Evolutionary conservation across 208 protist genomes (phyloP).

Genomic region (Acanthamoeba triangularis): DNA sequence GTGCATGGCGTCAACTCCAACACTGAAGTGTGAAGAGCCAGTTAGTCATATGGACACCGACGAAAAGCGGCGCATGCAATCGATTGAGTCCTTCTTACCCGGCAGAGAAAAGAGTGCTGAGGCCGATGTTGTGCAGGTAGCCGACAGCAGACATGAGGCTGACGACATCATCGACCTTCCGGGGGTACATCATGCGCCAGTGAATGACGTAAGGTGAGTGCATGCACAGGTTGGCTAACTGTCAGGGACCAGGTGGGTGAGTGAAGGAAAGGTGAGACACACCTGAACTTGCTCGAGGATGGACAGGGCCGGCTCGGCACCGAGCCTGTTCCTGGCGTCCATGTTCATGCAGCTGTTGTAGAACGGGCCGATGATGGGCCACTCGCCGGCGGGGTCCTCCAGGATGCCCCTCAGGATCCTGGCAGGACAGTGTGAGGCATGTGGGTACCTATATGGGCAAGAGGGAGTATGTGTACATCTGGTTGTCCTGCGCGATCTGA

Average conservation of each 20-base stretch:
- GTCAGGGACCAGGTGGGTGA: background rate
- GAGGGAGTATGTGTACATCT: background rate
- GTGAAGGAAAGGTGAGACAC: background rate
- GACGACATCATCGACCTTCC: background rate
- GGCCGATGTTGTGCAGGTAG: background rate
- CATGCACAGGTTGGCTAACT: background rate
- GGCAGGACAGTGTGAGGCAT: background rate
- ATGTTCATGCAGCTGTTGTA: slow-evolving; percentile 58
- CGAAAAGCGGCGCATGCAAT: background rate
- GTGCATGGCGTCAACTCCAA: slow-evolving; percentile 17
- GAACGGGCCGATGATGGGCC: slow-evolving; percentile 49
- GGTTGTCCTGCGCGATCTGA: slow-evolving; percentile 45
- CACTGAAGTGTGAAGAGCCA: background rate
- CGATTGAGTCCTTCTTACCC: background rate
- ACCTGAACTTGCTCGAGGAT: background rate
- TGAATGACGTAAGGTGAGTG: no score
- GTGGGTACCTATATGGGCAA: background rate
- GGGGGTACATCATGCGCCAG: background rate
- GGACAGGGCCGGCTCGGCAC: background rate
- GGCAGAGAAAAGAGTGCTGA: slow-evolving; percentile 4
- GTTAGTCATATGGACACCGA: background rate
- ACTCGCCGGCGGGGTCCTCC: slow-evolving; percentile 39
- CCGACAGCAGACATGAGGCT: slow-evolving; percentile 4
- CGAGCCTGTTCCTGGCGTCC: slow-evolving; percentile 19
- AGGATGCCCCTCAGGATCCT: slow-evolving; percentile 25